Percentiles rank a stretch among this genome's conserved stretches.
These are phyloP conservation scores for Solanum appendiculatum DNA, from an alignment of 257 asterid genomes.

Conservation along the genomic window DNA sequence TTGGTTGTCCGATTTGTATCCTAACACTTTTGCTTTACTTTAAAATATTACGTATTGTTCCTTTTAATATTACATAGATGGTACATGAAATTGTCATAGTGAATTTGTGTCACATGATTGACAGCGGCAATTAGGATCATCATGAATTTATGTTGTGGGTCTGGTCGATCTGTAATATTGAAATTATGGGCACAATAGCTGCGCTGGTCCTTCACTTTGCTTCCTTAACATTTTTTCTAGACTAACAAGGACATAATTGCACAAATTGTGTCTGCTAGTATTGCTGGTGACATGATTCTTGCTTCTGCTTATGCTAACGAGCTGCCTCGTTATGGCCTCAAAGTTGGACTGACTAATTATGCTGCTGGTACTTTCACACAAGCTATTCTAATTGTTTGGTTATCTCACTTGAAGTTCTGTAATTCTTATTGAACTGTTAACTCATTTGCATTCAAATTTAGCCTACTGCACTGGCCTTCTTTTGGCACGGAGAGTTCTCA, in stretches of 20 bases:
- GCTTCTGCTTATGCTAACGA: slow-evolving; percentile 63
- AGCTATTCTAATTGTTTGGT: neutral
- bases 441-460: neutral
- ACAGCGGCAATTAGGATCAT: neutral
- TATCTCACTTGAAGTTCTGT: neutral
- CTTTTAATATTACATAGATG: neutral
- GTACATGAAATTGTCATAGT: neutral
- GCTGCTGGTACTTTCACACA: slow-evolving; percentile 40
- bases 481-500: slow-evolving; percentile 65
- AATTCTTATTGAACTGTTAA: neutral
- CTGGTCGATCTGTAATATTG: neutral
- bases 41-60: neutral
- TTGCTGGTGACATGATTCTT: slow-evolving; percentile 55
- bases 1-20: slow-evolving; percentile 69
- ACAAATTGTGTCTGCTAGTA: slow-evolving; percentile 56
- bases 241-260: slow-evolving; percentile 62
- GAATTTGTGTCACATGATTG: neutral
- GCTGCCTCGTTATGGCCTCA: slow-evolving; percentile 54
- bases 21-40: neutral
- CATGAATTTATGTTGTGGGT: neutral
- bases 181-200: neutral
- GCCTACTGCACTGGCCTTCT: slow-evolving; percentile 79
- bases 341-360: slow-evolving; percentile 60
- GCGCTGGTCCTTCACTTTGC: neutral
- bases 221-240: slow-evolving; percentile 30